Percentiles rank a stretch among this genome's conserved stretches.
These are phyloP conservation scores for Gardenia jasminoides DNA, from an alignment of 257 asterid species.

Conservation along the genomic window DNA sequence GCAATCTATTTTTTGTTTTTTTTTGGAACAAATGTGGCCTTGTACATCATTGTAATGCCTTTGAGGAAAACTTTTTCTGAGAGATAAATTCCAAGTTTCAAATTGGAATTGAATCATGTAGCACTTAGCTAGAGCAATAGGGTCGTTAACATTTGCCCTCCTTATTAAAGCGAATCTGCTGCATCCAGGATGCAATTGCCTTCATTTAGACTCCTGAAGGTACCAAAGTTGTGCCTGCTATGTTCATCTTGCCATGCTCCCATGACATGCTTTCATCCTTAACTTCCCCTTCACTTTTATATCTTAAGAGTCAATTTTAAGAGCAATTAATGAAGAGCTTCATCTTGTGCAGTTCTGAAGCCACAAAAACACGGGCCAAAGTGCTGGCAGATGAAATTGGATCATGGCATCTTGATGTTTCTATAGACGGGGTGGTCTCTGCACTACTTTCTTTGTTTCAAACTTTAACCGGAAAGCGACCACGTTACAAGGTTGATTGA, in stretches of 20 bases:
- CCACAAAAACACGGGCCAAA: constrained; percentile 70
- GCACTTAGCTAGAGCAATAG: neutral
- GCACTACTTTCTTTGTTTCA: constrained; percentile 76
- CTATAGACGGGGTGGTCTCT: constrained; percentile 82
- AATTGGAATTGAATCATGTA: neutral
- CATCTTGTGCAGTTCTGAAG: constrained; percentile 63
- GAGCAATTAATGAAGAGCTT: constrained; percentile 8
- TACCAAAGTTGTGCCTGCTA: neutral
- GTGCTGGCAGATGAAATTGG: constrained; percentile 92
- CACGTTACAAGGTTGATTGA: constrained; percentile 68
- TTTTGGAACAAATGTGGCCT: neutral
- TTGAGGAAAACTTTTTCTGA: neutral
- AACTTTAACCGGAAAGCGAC: constrained; percentile 78
- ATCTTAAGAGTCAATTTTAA: neutral
- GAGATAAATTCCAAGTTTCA: neutral
- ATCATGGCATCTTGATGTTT: constrained; percentile 90
- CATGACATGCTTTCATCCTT: neutral
- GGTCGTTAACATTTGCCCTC: neutral
- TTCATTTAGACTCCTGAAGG: neutral
- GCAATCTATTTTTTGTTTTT: neutral
- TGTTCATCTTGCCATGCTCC: neutral
- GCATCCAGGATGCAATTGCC: neutral
- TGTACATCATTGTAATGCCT: neutral
- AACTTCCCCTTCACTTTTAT: neutral
- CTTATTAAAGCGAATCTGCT: neutral